Conservation (phyloP, 805 yeast genomes). For the Monosporozyma solicola region DNA sequence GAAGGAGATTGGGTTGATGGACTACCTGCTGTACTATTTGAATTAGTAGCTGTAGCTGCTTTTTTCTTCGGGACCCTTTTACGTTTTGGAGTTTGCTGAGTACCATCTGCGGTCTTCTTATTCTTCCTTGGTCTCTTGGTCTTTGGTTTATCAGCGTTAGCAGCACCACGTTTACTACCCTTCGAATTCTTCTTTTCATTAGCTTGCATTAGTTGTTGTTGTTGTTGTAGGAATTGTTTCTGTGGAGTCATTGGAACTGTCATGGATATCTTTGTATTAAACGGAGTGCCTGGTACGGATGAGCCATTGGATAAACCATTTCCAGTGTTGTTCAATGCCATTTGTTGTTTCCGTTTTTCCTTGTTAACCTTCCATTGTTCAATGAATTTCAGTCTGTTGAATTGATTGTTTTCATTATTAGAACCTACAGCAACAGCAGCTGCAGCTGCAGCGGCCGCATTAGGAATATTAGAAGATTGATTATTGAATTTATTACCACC, state of each 20-base stretch:
- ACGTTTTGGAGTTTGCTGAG: constrained; percentile 17
- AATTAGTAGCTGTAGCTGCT: constrained; percentile 3
- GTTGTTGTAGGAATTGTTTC: constrained; percentile 25
- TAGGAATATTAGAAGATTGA: constrained; percentile 17
- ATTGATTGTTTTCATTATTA: constrained; percentile 44
- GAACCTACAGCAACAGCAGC: constrained; percentile 34
- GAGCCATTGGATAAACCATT: neutral
- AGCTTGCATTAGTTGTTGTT: constrained; percentile 23
- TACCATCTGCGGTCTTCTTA: constrained; percentile 13
- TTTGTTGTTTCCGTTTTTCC: constrained; percentile 32
- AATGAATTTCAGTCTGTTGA: constrained; percentile 77
- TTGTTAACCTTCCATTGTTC: constrained; percentile 75
- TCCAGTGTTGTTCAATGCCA: neutral
- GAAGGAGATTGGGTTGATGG: neutral
- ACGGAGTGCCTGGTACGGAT: constrained; percentile 11
- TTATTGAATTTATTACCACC: constrained; percentile 23
- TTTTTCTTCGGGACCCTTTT: constrained; percentile 24
- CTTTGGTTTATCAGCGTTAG: constrained; percentile 17
- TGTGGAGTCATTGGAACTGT: constrained; percentile 22
- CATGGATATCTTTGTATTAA: constrained; percentile 28
- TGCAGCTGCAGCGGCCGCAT: constrained; percentile 32
- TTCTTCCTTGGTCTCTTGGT: constrained; percentile 26
- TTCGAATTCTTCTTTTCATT: constrained; percentile 4
- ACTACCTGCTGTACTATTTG: constrained; percentile 1
- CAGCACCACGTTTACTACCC: neutral